These are phyloP conservation scores for Penicillium sp. DNA, from an alignment of 2,329 filamentous ascomycete species.

Conservation along the genomic window DNA sequence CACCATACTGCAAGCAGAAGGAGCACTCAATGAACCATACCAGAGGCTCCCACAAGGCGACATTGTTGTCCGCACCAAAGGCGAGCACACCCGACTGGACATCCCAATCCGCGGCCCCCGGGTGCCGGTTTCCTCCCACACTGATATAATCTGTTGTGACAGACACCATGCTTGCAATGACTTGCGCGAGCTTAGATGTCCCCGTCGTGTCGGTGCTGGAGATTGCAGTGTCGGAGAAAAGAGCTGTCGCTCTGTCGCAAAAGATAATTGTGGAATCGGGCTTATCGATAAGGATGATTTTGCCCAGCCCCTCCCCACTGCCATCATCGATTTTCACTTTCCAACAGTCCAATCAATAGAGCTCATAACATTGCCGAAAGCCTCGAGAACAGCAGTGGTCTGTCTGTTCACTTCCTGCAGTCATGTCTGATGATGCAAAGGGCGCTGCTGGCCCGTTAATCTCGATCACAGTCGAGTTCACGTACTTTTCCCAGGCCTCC, in stretches of 20 bases:
- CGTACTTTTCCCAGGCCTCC: slow-evolving; percentile 51
- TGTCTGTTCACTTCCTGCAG: neutral
- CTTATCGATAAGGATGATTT: slow-evolving; percentile 46
- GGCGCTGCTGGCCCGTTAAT: slow-evolving; percentile 42
- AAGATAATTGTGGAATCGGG: slow-evolving; percentile 28
- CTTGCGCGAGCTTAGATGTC: neutral
- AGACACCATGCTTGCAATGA: slow-evolving; percentile 39
- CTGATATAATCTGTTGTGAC: slow-evolving; percentile 62
- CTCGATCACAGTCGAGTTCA: slow-evolving; percentile 73
- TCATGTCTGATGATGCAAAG: slow-evolving; percentile 16
- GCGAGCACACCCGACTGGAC: slow-evolving; percentile 70
- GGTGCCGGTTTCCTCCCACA: slow-evolving; percentile 86
- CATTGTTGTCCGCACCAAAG: slow-evolving; percentile 85
- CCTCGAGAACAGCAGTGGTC: neutral
- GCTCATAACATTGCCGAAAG: neutral
- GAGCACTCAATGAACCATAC: slow-evolving; percentile 54
- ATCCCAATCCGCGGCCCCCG: slow-evolving; percentile 89
- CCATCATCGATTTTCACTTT: slow-evolving; percentile 8
- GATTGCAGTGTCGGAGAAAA: slow-evolving; percentile 21
- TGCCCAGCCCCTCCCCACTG: slow-evolving; percentile 26
- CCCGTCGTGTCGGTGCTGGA: slow-evolving; percentile 5
- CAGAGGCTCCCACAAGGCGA: slow-evolving; percentile 83
- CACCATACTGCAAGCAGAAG: neutral
- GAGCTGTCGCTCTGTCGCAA: slow-evolving; percentile 31
- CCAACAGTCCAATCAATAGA: slow-evolving; percentile 1